Evolutionary conservation across 345 rosid genomes (phyloP), one percentile per base, ranked within the genome.

Genomic region (Eucalyptus erythrocorys): DNA sequence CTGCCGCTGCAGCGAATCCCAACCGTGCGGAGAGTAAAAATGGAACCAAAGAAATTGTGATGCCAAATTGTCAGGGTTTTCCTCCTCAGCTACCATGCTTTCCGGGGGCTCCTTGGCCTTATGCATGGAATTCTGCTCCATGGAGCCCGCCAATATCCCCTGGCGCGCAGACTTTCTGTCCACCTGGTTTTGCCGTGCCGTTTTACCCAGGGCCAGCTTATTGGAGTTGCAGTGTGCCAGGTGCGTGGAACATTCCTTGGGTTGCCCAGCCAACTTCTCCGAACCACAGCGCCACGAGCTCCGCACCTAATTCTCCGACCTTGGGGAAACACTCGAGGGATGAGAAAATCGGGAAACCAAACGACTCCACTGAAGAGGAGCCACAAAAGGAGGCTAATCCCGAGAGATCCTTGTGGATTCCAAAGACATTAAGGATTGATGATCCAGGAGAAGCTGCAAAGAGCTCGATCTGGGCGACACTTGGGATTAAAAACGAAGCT

Each of bases 271-370:
- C 97, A 88, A 88, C 93, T 82, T 94, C 97, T 84, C 95, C 97
- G 30, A 93, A 82, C 64, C 92, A 90, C 89, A 92, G 95, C 2
- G 4, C 85, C 85, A 86, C 91, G 3, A 90, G 89, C 24, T 94
- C 98, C 1, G 91, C 92, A 89, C 98, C 98, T 4, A 95, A 94
- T 87, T 96, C 96, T 48, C 98, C 98, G 34, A 97, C 97, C 64
- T 88, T 97, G 71, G 99, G 99, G 79, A 97, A 97, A 87, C 99
- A 97, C 93, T 96, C 96, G 37, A 93, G 99, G 51, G 99, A 97
- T 32, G 97, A 95, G 85, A 86, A 86, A 90, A 19, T 48, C 40
- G 88, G 49, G 59, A 93, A 93, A 86, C 87, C 91, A 53, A 87
- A 89, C 55, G 87, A 89, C 90, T 57, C 87, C 7, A 90, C 87